Base-by-base conservation (phyloP, 495 filamentous ascomycete genomes). In the Penicillium simplicissimum region DNA sequence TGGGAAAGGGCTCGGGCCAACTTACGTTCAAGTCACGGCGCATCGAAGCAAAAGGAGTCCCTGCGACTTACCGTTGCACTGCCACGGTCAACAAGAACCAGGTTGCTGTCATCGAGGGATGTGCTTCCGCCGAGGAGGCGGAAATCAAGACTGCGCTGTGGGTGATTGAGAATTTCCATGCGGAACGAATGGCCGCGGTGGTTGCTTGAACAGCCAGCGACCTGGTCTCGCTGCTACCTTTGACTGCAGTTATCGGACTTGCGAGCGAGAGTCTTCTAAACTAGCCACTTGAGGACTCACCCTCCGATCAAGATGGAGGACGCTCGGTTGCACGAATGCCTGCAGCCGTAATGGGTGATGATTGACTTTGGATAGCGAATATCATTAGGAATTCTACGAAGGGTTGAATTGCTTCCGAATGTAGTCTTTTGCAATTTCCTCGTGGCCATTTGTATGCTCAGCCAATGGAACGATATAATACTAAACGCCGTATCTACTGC, bases 1-100 rank as follows among this genome's bases (percentile, higher is more conserved):
- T 85, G 0, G 51, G 9, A 11, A 82, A 79, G 37, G 38, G 55
- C 0, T 55, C 28, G 1, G 60, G 65, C 0, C 58, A 19, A 59
- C 65, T 68, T 10, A 23, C 51, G 0, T 73, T 76, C 38, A 67
- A 57, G 42, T 14, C 55, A 0, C 43, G 31, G 8, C 33, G 63
- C 3, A 36, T 66, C 4, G 59, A 61, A 10, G 57, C 42, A 40
- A 58, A 49, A n/a, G 58, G 55, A 1, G 36, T 10, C 13, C 9
- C 21, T 0, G 59, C 63, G 14, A 66, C 63, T 0, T 66, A 66
- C 35, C 58, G 25, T 0, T 61, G 53, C 34, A 19, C 54, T 23
- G 63, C 54, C 8, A 33, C 53, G 0, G 21, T 58, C 7, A 61
- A 65, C 14, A 58, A 61, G 19, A 11, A 49, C 7, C 36, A 54